Percentiles rank a stretch among this genome's conserved stretches.
These are phyloP conservation scores for Parietaria judaica DNA, from an alignment of 306 rosid species.

Conservation along the genomic window DNA sequence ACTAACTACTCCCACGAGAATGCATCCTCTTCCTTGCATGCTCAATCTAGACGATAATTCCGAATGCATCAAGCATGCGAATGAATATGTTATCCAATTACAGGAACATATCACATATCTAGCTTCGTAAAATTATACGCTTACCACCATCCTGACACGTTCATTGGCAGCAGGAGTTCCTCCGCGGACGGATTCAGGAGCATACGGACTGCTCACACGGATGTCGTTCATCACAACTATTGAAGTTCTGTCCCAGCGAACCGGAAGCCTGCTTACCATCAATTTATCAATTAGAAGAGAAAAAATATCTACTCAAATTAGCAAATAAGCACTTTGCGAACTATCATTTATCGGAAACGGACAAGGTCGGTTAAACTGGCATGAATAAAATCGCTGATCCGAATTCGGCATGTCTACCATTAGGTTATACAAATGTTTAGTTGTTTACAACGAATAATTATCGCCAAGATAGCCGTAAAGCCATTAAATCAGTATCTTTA, in stretches of 20 bases:
- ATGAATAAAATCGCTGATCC: background rate
- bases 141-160: slow-evolving; percentile 96
- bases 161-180: slow-evolving; percentile 98
- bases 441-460: background rate
- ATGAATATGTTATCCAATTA: background rate
- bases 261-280: slow-evolving; percentile 74
- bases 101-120: background rate
- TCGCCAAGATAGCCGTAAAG: too few relatives aligned
- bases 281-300: slow-evolving; percentile 10
- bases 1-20: slow-evolving; percentile 53
- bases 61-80: slow-evolving; percentile 3
- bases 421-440: background rate
- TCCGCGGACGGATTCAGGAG: slow-evolving; percentile 82
- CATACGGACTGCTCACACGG: slow-evolving; percentile 85
- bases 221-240: slow-evolving; percentile 97
- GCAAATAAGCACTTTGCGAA: background rate
- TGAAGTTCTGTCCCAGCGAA: slow-evolving; percentile 92
- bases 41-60: slow-evolving; percentile 51
- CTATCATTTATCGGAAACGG: background rate
- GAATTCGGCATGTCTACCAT: background rate
- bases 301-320: background rate
- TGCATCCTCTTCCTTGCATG: slow-evolving; percentile 82
- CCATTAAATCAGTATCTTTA: too few relatives aligned
- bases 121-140: slow-evolving; percentile 17
- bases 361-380: background rate